These are phyloP conservation scores for Pestalotiopsis sp. DNA, from an alignment of 2,329 filamentous ascomycete genomes.

Conservation along the genomic window DNA sequence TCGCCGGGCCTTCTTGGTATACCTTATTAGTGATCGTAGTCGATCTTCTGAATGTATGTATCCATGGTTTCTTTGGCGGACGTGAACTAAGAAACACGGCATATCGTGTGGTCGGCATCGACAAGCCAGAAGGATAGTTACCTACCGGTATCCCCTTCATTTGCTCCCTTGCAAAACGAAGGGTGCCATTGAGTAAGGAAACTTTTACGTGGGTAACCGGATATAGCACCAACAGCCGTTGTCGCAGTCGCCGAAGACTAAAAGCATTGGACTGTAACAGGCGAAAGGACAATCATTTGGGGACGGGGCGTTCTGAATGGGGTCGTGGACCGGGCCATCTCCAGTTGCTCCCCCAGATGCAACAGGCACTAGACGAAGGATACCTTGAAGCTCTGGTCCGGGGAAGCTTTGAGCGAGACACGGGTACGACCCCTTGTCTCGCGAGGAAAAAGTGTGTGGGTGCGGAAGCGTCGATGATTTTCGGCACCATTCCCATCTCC, in stretches of 20 bases:
- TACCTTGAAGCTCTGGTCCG: slow-evolving; percentile 1
- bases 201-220: not conserved
- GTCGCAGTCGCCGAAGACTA: not conserved
- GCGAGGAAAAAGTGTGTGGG: not conserved
- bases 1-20: not conserved
- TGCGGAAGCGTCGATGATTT: not conserved
- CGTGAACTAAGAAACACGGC: not conserved
- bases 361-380: not conserved
- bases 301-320: not conserved
- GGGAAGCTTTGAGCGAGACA: slow-evolving; percentile 9
- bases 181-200: not conserved
- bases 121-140: not conserved
- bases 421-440: not conserved
- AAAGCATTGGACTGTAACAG: not conserved
- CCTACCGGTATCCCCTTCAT: not conserved
- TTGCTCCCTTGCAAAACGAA: not conserved
- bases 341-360: not conserved
- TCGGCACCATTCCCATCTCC: not conserved
- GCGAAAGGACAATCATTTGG: not conserved
- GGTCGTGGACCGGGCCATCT: not conserved
- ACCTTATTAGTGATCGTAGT: not conserved
- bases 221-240: not conserved
- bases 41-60: not conserved
- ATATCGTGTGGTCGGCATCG: not conserved
- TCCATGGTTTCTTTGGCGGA: not conserved